These are phyloP conservation scores for Neopestalotiopsis sp. DNA, from an alignment of 2,329 filamentous ascomycete genomes.

Conservation along the genomic window DNA sequence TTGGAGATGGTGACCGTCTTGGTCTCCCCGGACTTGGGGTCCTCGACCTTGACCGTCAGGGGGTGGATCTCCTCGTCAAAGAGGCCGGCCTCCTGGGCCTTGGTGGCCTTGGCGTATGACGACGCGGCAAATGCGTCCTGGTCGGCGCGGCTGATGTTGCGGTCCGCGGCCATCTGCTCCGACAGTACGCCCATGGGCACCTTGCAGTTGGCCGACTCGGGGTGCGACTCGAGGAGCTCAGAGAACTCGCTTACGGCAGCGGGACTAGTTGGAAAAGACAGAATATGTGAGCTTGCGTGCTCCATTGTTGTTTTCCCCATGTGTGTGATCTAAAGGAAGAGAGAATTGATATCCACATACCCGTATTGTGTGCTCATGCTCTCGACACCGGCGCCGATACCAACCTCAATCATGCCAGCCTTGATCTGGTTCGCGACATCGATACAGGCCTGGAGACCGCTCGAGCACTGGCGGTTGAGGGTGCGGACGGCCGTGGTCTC, in stretches of 20 bases:
- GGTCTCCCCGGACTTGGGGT: conserved; percentile 88
- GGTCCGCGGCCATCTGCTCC: conserved; percentile 92
- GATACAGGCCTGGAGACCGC: conserved; percentile 87
- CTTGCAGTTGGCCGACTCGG: conserved; percentile 92
- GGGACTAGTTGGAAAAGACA: conserved; percentile 56
- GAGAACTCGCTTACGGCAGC: conserved; percentile 91
- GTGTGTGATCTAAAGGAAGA: background rate
- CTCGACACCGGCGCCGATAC: conserved; percentile 93
- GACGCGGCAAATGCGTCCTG: conserved; percentile 95
- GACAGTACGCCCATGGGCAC: conserved; percentile 95
- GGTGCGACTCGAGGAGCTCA: conserved; percentile 80
- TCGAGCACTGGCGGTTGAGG: conserved; percentile 94
- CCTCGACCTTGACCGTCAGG: conserved; percentile 83
- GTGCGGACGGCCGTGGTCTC: conserved; percentile 82
- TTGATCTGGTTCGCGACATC: conserved; percentile 94
- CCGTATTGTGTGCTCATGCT: conserved; percentile 95
- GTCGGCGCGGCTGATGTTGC: conserved; percentile 69
- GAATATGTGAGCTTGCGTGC: background rate
- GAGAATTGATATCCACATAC: conserved; percentile 48
- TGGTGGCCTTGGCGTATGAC: conserved; percentile 88
- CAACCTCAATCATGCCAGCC: conserved; percentile 91
- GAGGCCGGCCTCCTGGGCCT: conserved; percentile 85
- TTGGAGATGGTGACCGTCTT: conserved; percentile 81
- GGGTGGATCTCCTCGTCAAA: conserved; percentile 93
- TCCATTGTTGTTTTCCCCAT: background rate